Conservation (phyloP, 140 eudicot species). For the Senecio squalidus region DNA sequence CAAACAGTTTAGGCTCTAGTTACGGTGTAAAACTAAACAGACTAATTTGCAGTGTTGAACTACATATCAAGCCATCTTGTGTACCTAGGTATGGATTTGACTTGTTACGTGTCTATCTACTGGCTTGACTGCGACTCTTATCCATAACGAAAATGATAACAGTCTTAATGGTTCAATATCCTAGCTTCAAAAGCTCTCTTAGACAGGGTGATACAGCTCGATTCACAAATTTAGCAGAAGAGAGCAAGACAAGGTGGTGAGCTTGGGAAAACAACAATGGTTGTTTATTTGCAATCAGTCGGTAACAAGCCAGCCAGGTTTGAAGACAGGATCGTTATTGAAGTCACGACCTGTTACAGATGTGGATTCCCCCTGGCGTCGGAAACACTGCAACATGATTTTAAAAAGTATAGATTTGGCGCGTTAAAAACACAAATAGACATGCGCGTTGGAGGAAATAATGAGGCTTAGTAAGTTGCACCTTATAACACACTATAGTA, state of each 20-base stretch:
- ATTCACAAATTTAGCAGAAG: constrained; percentile 1
- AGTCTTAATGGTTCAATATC: neutral
- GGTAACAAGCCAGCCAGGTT: constrained; percentile 84
- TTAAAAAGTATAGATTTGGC: neutral
- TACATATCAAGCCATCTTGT: neutral
- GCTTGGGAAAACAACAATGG: neutral
- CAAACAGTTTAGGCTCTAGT: constrained; percentile 14
- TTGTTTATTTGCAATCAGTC: constrained; percentile 30
- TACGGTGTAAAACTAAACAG: constrained; percentile 15
- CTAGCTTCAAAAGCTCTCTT: neutral
- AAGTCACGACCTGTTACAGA: constrained; percentile 82
- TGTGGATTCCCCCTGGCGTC: constrained; percentile 89
- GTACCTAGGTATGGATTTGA: neutral
- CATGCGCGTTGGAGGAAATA: too few relatives aligned
- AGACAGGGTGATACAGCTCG: constrained; percentile 1
- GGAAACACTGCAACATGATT: constrained; percentile 59
- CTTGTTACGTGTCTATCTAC: constrained; percentile 5
- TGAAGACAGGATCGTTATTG: constrained; percentile 45
- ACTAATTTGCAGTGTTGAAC: neutral
- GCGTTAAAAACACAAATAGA: too few relatives aligned
- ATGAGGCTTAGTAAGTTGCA: neutral
- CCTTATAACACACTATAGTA: constrained; percentile 95
- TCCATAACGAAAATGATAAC: neutral
- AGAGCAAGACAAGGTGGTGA: neutral
- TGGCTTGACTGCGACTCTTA: constrained; percentile 14